Evolutionary conservation across 768 basidiomycete genomes (phyloP), one percentile per base, ranked within the genome.

Genomic region (Gymnopilus junonius): DNA sequence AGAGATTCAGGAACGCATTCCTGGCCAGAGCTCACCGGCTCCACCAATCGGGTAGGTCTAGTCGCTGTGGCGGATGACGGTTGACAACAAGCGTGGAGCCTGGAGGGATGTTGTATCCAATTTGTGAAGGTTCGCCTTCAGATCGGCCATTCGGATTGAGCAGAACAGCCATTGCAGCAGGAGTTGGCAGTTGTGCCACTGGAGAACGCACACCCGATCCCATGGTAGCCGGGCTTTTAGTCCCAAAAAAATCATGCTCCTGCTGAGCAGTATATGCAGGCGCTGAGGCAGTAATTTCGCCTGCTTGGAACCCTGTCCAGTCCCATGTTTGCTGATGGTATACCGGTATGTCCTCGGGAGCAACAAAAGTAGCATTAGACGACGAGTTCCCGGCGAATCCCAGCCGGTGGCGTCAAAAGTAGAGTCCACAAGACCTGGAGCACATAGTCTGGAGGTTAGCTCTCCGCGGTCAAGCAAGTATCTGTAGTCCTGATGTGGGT

Each of bases 161-260:
- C 66, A 80, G 70, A 55, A 81, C 73, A 55, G 82, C 79, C 82
- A 83, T 82, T 42, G 80, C 78, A 65, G 80, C 80, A 63, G 81
- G 81, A 12, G 82, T 82, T 60, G 80, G 79, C n/a, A 80, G 70
- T 65, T 78, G 80, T 50, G 78, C 75, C 45, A 77, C 72, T 57
- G 79, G 77, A 45, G 78, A 75, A 60, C 73, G 73, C 51, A 75
- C 72, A 57, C 59, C 66, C 54, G 76, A 68, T 64, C 62, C 32
- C 23, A 43, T 43, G 37, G 61, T 59, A 50, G 21, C 59, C 50
- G 29, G 61, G 62, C 71, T 73, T 74, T 75, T 73, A 71, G 68
- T 58, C 55, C 60, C 67, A 68, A 67, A 72, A 73, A 61, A 74
- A 51, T 45, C 62, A 59, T 63, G 65, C 68, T 72, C 68, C 58